Percentiles rank a stretch among this genome's conserved stretches.
phyloP scores from a whole-genome alignment of 208 protist species.

The Acanthamoeba divionensis region DNA sequence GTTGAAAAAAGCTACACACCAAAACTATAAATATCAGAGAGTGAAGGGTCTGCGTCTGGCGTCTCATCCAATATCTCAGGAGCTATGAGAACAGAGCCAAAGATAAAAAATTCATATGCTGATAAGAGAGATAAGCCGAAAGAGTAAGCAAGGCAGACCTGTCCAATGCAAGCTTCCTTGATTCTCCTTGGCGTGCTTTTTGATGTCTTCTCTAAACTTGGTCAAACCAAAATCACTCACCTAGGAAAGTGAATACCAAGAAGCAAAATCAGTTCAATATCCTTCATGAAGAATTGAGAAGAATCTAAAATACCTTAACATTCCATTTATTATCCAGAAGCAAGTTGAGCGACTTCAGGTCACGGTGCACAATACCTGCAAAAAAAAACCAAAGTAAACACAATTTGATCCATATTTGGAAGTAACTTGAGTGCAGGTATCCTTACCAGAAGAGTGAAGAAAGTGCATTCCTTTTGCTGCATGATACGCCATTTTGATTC shows the following conservation, averaged over 20 bases:
- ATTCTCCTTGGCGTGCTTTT: neutral
- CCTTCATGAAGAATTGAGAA: neutral
- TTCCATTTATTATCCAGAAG: neutral
- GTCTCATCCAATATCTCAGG: neutral
- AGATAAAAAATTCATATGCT: neutral
- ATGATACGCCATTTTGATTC: neutral
- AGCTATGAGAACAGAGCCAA: neutral
- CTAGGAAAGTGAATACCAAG: neutral
- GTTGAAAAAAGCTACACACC: neutral
- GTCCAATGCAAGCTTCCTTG: too few species aligned
- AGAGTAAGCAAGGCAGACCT: too few species aligned
- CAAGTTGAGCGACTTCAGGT: neutral
- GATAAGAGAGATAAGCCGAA: too few species aligned
- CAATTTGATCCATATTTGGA: too few species aligned
- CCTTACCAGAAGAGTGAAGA: neutral
- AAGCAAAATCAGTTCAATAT: neutral
- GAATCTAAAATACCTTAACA: too few species aligned
- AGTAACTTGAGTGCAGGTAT: too few species aligned
- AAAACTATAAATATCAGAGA: neutral
- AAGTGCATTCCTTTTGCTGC: slow-evolving; percentile 28
- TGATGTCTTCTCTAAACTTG: neutral
- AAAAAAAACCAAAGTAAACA: neutral
- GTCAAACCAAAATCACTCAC: slow-evolving; percentile 11
- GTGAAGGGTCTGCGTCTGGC: neutral
- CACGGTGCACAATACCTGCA: neutral